A percentile compares a stretch with the other conserved stretches of the same genome.
Conservation (phyloP, 2,329 filamentous ascomycete species). For the Talaromyces islandicus region DNA sequence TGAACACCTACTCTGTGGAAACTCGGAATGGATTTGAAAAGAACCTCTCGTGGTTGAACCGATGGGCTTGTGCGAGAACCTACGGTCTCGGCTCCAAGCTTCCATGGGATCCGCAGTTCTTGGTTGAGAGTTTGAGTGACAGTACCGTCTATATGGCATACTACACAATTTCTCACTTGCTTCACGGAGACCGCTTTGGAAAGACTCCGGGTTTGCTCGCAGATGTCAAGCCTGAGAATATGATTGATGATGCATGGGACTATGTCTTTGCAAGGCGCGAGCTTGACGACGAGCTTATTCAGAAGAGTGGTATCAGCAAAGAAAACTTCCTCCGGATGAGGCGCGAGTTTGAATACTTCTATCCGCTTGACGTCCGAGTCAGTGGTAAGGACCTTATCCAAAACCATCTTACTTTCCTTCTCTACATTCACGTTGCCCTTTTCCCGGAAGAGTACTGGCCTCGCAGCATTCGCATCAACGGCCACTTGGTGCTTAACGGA, state of each 20-base stretch:
- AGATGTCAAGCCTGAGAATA: conserved; percentile 72
- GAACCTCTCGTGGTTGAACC: conserved; percentile 85
- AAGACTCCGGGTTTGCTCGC: conserved; percentile 58
- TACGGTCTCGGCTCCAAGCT: conserved; percentile 92
- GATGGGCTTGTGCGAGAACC: conserved; percentile 89
- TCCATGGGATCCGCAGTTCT: conserved; percentile 84
- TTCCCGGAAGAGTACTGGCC: conserved; percentile 90
- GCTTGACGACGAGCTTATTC: conserved; percentile 58
- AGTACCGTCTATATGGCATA: conserved; percentile 76
- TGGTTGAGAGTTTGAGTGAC: conserved; percentile 89
- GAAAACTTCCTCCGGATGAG: conserved; percentile 73
- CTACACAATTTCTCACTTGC: conserved; percentile 55
- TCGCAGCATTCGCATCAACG: conserved; percentile 76
- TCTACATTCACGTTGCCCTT: conserved; percentile 88
- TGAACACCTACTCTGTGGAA: conserved; percentile 76
- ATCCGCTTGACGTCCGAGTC: conserved; percentile 80
- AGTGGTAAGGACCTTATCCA: conserved; percentile 91
- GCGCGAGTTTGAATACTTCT: conserved; percentile 94
- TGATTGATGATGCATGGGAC: conserved; percentile 95
- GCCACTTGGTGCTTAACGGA: conserved; percentile 88
- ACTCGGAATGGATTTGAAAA: conserved; percentile 76
- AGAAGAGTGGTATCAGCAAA: conserved; percentile 64
- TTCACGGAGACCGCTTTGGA: conserved; percentile 85
- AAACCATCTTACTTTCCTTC: conserved; percentile 92
- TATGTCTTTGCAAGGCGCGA: conserved; percentile 81